These are phyloP conservation scores for Cystodermella granulosa DNA, from an alignment of 1,284 basidiomycete genomes.

Conservation along the genomic window DNA sequence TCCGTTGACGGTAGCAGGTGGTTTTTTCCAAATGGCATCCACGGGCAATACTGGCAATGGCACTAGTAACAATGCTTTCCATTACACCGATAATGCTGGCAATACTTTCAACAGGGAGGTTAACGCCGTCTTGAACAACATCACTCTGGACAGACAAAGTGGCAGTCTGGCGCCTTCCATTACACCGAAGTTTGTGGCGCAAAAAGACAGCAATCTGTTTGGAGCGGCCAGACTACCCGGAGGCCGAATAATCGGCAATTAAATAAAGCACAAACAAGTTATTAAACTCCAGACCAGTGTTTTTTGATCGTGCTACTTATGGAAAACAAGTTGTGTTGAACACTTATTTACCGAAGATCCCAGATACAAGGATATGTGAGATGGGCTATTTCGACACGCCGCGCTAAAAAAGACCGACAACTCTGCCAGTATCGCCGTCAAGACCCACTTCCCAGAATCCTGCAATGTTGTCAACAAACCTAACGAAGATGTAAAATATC, in stretches of 20 bases:
- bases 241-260: conserved; percentile 12
- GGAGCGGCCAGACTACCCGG: conserved; percentile 44
- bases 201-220: conserved; percentile 14
- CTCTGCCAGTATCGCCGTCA: conserved; percentile 66
- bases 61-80: conserved; percentile 63
- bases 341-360: too few relatives aligned
- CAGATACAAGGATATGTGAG: too few relatives aligned
- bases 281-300: conserved; percentile 3
- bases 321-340: too few relatives aligned
- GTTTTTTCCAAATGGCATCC: conserved; percentile 47
- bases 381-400: too few relatives aligned
- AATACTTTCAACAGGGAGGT: conserved; percentile 64
- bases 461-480: conserved; percentile 31
- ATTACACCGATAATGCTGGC: conserved; percentile 53
- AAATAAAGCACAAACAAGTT: conserved; percentile 1
- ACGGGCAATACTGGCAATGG: conserved; percentile 61
- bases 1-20: conserved; percentile 36
- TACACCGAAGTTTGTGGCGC: conserved; percentile 4
- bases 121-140: conserved; percentile 55
- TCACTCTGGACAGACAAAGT: conserved; percentile 55
- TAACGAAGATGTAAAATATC: not conserved
- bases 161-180: conserved; percentile 47
- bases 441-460: conserved; percentile 84
- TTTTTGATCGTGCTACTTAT: not conserved
- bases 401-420: conserved; percentile 74